phyloP scores from a whole-genome alignment of 2,329 filamentous ascomycete genomes.

The Aspergillus flavus region DNA sequence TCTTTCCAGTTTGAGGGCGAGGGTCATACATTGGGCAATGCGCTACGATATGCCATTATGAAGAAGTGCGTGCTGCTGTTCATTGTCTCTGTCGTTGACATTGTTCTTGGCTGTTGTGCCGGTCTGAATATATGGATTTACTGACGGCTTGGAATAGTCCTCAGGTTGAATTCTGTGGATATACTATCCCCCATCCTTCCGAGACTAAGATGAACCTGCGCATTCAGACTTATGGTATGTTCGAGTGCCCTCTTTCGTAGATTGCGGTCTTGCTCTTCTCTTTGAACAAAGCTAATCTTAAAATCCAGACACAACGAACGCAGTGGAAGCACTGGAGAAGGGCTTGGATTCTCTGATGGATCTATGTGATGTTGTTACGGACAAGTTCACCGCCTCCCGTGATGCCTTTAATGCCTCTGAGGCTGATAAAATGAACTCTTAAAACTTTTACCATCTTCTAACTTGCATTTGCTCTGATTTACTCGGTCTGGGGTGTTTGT shows the following conservation, averaged over 20 bases:
- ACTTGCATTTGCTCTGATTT: slow-evolving; percentile 14
- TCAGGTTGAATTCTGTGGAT: slow-evolving; percentile 96
- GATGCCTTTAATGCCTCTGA: slow-evolving; percentile 58
- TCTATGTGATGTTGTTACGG: slow-evolving; percentile 89
- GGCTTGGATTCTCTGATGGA: slow-evolving; percentile 86
- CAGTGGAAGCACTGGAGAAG: slow-evolving; percentile 85
- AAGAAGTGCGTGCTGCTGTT: slow-evolving; percentile 73
- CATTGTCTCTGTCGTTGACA: not conserved
- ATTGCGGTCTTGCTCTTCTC: not conserved
- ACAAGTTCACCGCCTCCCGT: slow-evolving; percentile 76
- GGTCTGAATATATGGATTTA: not conserved
- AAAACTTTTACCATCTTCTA: slow-evolving; percentile 12
- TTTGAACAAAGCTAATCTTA: not conserved
- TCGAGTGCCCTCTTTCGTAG: not conserved
- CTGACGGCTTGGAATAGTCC: slow-evolving; percentile 60
- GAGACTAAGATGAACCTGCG: slow-evolving; percentile 96
- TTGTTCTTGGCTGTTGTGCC: not conserved
- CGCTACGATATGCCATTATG: slow-evolving; percentile 93
- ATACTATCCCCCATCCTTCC: slow-evolving; percentile 95
- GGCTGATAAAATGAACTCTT: slow-evolving; percentile 38
- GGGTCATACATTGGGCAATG: slow-evolving; percentile 94
- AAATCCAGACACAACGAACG: slow-evolving; percentile 71
- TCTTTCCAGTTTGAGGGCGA: slow-evolving; percentile 94
- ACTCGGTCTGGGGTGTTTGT: slow-evolving; percentile 10
- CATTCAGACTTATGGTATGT: slow-evolving; percentile 92